phyloP scores from a whole-genome alignment of 208 protist species.

The Leptomonas pyrrhocoris region DNA sequence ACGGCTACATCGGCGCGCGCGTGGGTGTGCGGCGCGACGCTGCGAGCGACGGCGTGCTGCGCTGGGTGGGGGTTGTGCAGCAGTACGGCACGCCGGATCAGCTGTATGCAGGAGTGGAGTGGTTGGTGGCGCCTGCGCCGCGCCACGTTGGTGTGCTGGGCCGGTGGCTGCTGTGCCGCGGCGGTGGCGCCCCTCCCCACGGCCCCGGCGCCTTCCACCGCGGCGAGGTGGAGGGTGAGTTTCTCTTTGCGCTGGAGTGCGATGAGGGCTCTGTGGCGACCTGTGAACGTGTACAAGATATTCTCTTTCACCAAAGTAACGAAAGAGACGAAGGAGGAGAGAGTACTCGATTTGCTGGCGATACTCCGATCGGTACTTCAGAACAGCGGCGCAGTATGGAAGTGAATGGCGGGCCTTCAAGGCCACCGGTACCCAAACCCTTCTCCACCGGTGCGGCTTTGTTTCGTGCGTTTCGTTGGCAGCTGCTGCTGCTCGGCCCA shows the following conservation, averaged over 20 bases:
- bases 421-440: slow-evolving; percentile 39
- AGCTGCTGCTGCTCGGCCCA: slow-evolving; percentile 42
- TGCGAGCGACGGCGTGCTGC: slow-evolving; percentile 39
- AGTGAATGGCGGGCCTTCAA: slow-evolving; percentile 21
- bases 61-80: slow-evolving; percentile 56
- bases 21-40: slow-evolving; percentile 30
- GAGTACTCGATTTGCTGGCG: neutral
- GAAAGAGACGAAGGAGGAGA: no score
- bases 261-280: slow-evolving; percentile 40
- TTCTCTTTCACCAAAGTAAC: slow-evolving; percentile 7
- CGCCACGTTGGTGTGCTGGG: neutral
- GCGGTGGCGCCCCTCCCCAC: neutral
- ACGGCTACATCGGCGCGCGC: slow-evolving; percentile 34
- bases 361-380: neutral
- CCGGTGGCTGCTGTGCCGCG: slow-evolving; percentile 5
- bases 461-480: slow-evolving; percentile 44
- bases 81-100: slow-evolving; percentile 34
- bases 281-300: slow-evolving; percentile 45
- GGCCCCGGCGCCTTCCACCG: slow-evolving; percentile 36
- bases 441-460: slow-evolving; percentile 37
- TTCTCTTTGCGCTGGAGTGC: slow-evolving; percentile 52
- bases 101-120: slow-evolving; percentile 65
- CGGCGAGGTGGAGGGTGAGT: slow-evolving; percentile 62
- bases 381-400: slow-evolving; percentile 10
- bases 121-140: slow-evolving; percentile 36